A percentile compares a stretch with the other conserved stretches of the same genome.
Conservation (phyloP, 305 asterid species). For the Galium porrigens region DNA sequence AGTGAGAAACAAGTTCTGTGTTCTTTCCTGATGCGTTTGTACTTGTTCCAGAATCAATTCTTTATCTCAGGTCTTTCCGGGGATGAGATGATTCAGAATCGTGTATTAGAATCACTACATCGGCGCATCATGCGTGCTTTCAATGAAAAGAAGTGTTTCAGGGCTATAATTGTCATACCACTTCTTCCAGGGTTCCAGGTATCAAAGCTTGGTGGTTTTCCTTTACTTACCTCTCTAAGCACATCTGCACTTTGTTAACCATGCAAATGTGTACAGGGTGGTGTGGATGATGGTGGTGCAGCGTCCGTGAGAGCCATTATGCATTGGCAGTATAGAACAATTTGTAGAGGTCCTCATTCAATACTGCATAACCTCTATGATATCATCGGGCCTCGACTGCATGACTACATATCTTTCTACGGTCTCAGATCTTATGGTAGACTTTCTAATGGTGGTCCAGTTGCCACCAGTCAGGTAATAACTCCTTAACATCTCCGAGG, state of each 20-base stretch:
- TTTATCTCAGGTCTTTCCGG: constrained; percentile 82
- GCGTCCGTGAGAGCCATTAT: constrained; percentile 91
- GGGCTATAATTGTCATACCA: constrained; percentile 79
- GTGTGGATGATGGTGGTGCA: constrained; percentile 85
- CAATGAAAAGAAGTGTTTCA: constrained; percentile 46
- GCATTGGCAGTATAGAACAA: constrained; percentile 97
- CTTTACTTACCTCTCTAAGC: background rate
- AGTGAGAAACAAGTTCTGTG: background rate
- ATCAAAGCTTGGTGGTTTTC: background rate
- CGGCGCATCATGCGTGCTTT: constrained; percentile 69
- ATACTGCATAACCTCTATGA: constrained; percentile 61
- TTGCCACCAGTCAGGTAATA: constrained; percentile 73
- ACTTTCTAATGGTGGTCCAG: constrained; percentile 55
- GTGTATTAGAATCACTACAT: constrained; percentile 67
- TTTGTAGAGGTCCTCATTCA: constrained; percentile 62
- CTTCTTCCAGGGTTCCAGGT: constrained; percentile 78
- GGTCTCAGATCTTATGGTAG: constrained; percentile 71
- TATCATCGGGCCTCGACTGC: constrained; percentile 45
- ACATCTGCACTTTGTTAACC: background rate
- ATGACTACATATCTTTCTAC: constrained; percentile 70
- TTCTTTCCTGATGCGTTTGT: background rate
- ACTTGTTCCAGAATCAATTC: constrained; percentile 62
- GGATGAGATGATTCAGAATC: constrained; percentile 72
- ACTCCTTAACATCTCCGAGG: background rate
- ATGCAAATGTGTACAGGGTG: constrained; percentile 46